phyloP scores from a whole-genome alignment of 1,284 basidiomycete genomes.

The Tausonia pullulans region DNA sequence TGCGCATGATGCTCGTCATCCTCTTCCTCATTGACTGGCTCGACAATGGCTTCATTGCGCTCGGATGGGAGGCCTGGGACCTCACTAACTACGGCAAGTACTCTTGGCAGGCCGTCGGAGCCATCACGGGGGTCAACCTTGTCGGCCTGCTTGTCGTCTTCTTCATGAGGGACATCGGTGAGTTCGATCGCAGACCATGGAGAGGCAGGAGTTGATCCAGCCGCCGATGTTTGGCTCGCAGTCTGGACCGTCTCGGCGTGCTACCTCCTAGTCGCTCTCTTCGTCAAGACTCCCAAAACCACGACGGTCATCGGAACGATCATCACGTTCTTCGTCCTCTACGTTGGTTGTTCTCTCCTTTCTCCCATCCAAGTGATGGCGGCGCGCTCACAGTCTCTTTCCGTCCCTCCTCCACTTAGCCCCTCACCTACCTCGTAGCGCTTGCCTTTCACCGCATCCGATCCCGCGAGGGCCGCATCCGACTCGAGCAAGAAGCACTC shows the following conservation, averaged over 20 bases:
- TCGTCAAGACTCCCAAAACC: slow-evolving; percentile 28
- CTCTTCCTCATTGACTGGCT: slow-evolving; percentile 38
- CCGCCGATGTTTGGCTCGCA: neutral
- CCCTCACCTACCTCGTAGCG: slow-evolving; percentile 28
- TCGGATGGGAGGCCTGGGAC: slow-evolving; percentile 35
- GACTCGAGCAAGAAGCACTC: slow-evolving; percentile 35
- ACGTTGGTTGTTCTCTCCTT: slow-evolving; percentile 26
- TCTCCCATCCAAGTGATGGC: slow-evolving; percentile 23
- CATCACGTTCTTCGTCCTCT: slow-evolving; percentile 31
- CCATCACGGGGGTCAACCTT: slow-evolving; percentile 27
- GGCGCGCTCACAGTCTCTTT: slow-evolving; percentile 25
- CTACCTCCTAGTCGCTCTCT: slow-evolving; percentile 31
- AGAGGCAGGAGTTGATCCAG: no score
- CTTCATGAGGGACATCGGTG: slow-evolving; percentile 13
- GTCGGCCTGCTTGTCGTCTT: slow-evolving; percentile 17
- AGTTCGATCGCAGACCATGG: neutral
- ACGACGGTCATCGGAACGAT: slow-evolving; percentile 28
- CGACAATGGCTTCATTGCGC: slow-evolving; percentile 40
- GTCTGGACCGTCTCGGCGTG: slow-evolving; percentile 29
- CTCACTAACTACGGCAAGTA: slow-evolving; percentile 24
- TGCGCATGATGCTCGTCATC: slow-evolving; percentile 39
- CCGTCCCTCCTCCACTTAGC: slow-evolving; percentile 31
- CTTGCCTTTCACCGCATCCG: slow-evolving; percentile 27
- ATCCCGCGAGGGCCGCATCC: slow-evolving; percentile 32
- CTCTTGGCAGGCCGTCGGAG: slow-evolving; percentile 30